Evolutionary conservation across 164 flowering plant species (phyloP).

Genomic region (Berberis vulgaris): DNA sequence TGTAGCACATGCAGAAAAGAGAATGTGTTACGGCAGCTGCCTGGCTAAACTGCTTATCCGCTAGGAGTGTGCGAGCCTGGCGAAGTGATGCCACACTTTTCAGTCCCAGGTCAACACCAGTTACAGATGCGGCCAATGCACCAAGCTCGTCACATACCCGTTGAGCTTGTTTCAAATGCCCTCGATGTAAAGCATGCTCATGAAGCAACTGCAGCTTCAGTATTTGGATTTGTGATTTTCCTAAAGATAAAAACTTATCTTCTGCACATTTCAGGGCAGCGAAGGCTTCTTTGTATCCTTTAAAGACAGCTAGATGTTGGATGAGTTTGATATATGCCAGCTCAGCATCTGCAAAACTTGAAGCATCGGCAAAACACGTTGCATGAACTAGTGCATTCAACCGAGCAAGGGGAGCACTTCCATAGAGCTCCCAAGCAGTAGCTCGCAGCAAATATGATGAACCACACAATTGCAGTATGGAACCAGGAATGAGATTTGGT

Average conservation of each 20-base stretch:
- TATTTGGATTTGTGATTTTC: conserved; percentile 60
- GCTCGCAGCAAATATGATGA: conserved; percentile 82
- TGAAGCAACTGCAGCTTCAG: conserved; percentile 84
- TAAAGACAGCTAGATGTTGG: conserved; percentile 70
- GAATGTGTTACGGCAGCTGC: conserved; percentile 78
- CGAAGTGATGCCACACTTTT: conserved; percentile 85
- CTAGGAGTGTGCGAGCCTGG: conserved; percentile 86
- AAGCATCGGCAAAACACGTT: conserved; percentile 71
- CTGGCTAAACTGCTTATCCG: conserved; percentile 87
- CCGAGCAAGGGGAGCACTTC: conserved; percentile 85
- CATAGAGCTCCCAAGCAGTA: conserved; percentile 89
- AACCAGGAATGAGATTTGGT: conserved; percentile 70
- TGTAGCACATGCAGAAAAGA: conserved; percentile 78
- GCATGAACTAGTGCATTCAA: conserved; percentile 68
- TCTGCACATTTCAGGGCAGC: conserved; percentile 73
- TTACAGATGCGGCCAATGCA: conserved; percentile 72
- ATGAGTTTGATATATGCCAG: conserved; percentile 79
- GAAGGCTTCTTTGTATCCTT: conserved; percentile 92
- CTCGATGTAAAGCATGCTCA: conserved; percentile 78
- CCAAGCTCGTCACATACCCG: conserved; percentile 82
- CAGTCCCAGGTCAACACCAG: conserved; percentile 86
- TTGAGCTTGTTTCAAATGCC: conserved; percentile 75
- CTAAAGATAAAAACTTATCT: conserved; percentile 53
- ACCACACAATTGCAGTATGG: conserved; percentile 66
- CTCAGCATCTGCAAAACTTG: conserved; percentile 72